These are phyloP conservation scores for Rhynchospora breviuscula DNA, from an alignment of 176 grass and related monocot genomes.

Conservation along the genomic window DNA sequence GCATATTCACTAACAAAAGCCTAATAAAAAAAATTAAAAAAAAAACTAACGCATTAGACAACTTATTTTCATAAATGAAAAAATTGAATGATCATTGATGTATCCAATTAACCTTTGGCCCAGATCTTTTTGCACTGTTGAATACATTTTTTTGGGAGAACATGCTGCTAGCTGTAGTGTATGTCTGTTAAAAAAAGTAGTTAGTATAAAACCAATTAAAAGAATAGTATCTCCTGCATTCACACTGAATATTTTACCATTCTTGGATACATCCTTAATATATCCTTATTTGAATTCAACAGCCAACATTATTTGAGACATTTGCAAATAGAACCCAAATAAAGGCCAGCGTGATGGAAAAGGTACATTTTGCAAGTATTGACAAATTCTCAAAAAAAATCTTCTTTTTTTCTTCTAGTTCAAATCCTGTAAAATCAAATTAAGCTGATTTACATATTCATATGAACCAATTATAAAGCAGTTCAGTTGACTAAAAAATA, in stretches of 20 bases:
- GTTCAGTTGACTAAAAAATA: neutral
- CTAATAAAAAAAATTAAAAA: constrained; percentile 41
- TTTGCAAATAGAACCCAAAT: no score
- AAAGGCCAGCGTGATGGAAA: neutral
- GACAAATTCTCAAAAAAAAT: neutral
- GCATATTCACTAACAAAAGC: constrained; percentile 92
- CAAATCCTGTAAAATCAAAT: neutral
- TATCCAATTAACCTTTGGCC: constrained; percentile 61
- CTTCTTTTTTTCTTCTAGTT: neutral
- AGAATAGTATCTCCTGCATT: neutral
- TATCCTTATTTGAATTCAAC: no score
- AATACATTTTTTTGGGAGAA: constrained; percentile 67
- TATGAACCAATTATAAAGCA: neutral
- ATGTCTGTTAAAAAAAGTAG: constrained; percentile 40
- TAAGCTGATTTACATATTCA: neutral
- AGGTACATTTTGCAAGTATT: neutral
- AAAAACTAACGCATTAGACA: neutral
- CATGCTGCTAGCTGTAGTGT: constrained; percentile 62
- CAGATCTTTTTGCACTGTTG: constrained; percentile 49
- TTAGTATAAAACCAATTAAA: neutral
- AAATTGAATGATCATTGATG: constrained; percentile 4
- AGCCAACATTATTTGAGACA: no score
- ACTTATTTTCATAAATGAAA: neutral
- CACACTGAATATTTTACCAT: neutral
- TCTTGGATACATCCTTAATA: no score